Base-by-base conservation (phyloP, 345 rosid species). In the Citrus cavaleriei region DNA sequence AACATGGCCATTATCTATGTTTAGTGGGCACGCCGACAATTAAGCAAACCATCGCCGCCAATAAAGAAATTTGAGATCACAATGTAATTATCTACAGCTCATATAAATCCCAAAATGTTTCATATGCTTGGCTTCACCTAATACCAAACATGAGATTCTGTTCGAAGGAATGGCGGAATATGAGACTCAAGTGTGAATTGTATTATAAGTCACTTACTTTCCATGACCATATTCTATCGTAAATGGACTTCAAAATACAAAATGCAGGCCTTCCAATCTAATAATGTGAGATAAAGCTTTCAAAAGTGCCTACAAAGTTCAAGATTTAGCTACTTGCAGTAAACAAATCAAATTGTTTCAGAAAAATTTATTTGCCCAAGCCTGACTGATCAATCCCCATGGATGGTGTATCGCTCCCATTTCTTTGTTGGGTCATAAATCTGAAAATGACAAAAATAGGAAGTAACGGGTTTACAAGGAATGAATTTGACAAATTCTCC, bases 351-450 rank as follows among this genome's bases (percentile, higher is more conserved):
- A 35, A 66, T 24, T 55, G 19, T n/a, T 66, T 34, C 34, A 30
- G 21, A 66, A 32, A 8, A 34, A 9, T 57, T 66, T 14, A 24
- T 30, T 35, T 34, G 51, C 16, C 18, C 51, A 13, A 12, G 18
- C 18, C 9, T n/a, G 38, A 66, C 5, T 21, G 61, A 78, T 93
- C 80, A 95, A 78, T 95, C 98, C 2, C 98, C 98, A 16, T 95
- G 98, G 79, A 95, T 92, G 67, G 98, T 95, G 86, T 93, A 95
- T 4, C 98, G 95, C 85, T 93, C 97, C 98, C 98, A 95, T 84
- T 91, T 95, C 90, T 79, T 91, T 1, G 97, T 79, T 30, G 98
- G 95, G 68, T 95, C 98, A 76, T 95, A 95, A 78, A 93, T 95
- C 98, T 95, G 84, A 74, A 19, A 61, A 18, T 28, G 38, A 34